These are phyloP conservation scores for Diaporthe humulicola DNA, from an alignment of 2,329 filamentous ascomycete genomes.

Conservation along the genomic window DNA sequence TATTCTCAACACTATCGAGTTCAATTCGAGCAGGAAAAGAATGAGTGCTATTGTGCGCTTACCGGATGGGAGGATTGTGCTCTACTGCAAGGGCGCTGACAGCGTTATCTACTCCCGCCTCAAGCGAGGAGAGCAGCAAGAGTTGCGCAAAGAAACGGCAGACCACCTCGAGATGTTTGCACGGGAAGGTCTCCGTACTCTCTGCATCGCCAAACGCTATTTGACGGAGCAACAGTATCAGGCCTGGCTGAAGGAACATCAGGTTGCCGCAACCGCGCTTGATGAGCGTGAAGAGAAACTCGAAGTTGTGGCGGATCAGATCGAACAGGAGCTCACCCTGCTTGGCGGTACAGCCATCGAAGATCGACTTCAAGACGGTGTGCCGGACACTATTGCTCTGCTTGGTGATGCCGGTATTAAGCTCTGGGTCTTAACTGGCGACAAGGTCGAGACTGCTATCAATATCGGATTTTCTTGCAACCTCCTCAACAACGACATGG, in stretches of 20 bases:
- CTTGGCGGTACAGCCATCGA: constrained; percentile 97
- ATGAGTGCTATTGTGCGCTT: constrained; percentile 98
- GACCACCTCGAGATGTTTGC: constrained; percentile 98
- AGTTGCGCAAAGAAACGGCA: constrained; percentile 85
- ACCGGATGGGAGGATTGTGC: constrained; percentile 88
- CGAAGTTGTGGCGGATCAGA: constrained; percentile 88
- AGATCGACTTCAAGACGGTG: constrained; percentile 95
- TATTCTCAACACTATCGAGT: constrained; percentile 94
- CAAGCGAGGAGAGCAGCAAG: constrained; percentile 85
- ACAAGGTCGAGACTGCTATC: constrained; percentile 99
- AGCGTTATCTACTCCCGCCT: constrained; percentile 96
- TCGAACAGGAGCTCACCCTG: constrained; percentile 90
- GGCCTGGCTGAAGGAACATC: constrained; percentile 87
- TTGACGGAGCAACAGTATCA: constrained; percentile 87
- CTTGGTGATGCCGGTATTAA: constrained; percentile 96
- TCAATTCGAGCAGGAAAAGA: constrained; percentile 95
- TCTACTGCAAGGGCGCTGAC: constrained; percentile 98
- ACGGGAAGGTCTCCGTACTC: constrained; percentile 90
- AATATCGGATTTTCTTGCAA: constrained; percentile 99
- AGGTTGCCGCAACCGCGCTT: constrained; percentile 86
- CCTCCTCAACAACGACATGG: constrained; percentile 97
- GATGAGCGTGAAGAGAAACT: constrained; percentile 92
- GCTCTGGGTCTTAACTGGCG: constrained; percentile 96
- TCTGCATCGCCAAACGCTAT: constrained; percentile 90
- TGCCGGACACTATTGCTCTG: constrained; percentile 93